A percentile compares a stretch with the other conserved stretches of the same genome.
Conservation (phyloP, 2,329 filamentous ascomycete genomes). For the Fusarium sublunatum region DNA sequence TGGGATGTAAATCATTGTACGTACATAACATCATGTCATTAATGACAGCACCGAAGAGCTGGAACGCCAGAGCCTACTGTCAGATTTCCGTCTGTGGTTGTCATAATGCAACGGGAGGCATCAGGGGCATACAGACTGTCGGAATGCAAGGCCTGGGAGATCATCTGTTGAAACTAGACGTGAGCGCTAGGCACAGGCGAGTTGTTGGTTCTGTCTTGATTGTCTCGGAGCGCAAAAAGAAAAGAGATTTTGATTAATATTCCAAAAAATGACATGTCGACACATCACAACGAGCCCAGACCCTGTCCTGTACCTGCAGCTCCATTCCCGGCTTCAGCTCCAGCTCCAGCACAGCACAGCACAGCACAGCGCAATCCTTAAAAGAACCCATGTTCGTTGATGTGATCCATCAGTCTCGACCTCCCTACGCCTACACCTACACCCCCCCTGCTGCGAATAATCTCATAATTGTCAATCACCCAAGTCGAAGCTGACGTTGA, state of each 20-base stretch:
- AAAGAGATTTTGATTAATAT: slow-evolving; percentile 33
- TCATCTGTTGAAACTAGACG: slow-evolving; percentile 4
- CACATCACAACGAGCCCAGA: slow-evolving; percentile 16
- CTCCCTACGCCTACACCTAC: not conserved
- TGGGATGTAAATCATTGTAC: slow-evolving; percentile 1
- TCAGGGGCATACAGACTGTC: slow-evolving; percentile 17
- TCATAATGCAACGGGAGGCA: slow-evolving; percentile 2
- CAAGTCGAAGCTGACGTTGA: slow-evolving; percentile 3
- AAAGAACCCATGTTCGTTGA: slow-evolving; percentile 6
- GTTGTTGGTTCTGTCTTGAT: slow-evolving; percentile 17
- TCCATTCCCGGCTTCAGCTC: slow-evolving; percentile 13
- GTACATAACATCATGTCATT: slow-evolving; percentile 2
- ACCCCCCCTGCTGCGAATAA: not conserved
- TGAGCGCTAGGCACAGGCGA: slow-evolving; percentile 24
- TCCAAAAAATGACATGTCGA: slow-evolving; percentile 35
- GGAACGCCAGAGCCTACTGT: slow-evolving; percentile 9
- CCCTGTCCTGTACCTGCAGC: slow-evolving; percentile 25
- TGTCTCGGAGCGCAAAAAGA: slow-evolving; percentile 17
- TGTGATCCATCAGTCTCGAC: slow-evolving; percentile 9
- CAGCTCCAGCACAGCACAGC: slow-evolving; percentile 7
- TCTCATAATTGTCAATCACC: no score
- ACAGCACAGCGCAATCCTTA: slow-evolving; percentile 3
- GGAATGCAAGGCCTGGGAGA: slow-evolving; percentile 17
- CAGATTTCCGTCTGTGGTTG: not conserved
- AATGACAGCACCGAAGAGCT: slow-evolving; percentile 6